These are phyloP conservation scores for Xylariales sp. DNA, from an alignment of 2,329 filamentous ascomycete species.

Conservation along the genomic window DNA sequence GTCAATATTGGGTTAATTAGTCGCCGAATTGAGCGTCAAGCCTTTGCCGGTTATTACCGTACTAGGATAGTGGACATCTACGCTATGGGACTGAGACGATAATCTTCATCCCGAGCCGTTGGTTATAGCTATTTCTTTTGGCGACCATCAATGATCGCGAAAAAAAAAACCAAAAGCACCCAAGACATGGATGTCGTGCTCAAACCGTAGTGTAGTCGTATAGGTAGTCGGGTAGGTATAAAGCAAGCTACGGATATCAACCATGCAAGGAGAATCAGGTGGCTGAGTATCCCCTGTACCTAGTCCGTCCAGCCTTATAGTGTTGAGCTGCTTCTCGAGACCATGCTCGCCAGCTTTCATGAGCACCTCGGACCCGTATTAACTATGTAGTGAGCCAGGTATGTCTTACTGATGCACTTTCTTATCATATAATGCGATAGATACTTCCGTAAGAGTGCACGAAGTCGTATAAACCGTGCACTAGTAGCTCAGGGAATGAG, in stretches of 20 bases:
- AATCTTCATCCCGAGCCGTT: constrained; percentile 17
- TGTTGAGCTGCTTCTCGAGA: constrained; percentile 14
- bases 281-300: constrained; percentile 42
- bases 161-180: constrained; percentile 23
- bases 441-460: not conserved
- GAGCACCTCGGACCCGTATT: too few relatives aligned
- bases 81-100: constrained; percentile 11
- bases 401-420: not conserved
- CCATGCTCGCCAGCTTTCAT: not conserved
- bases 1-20: not conserved
- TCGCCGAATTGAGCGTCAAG: constrained; percentile 9
- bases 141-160: constrained; percentile 25
- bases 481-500: not conserved
- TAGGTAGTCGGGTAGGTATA: not conserved
- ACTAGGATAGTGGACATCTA: not conserved
- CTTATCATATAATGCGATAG: not conserved
- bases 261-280: constrained; percentile 45
- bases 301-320: constrained; percentile 43
- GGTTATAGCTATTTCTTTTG: constrained; percentile 28
- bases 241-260: constrained; percentile 5
- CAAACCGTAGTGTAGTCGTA: not conserved
- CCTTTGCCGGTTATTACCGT: not conserved
- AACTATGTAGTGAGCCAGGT: not conserved
- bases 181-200: constrained; percentile 35
- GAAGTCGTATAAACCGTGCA: not conserved